A percentile compares a stretch with the other conserved stretches of the same genome.
Conservation (phyloP, 2,329 filamentous ascomycete species). For the Fusarium illudens region DNA sequence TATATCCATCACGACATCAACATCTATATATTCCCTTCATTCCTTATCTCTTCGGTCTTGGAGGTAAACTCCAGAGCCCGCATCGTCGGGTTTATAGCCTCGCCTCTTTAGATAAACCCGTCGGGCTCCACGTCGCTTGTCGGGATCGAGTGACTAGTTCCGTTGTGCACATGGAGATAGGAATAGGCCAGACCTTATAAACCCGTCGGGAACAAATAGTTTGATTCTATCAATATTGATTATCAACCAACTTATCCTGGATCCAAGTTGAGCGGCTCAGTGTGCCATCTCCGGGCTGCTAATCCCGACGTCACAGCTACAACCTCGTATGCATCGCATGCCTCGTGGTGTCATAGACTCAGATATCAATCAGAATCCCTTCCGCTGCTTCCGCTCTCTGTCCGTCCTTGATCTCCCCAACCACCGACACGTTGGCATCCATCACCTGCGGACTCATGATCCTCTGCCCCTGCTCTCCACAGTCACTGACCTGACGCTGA, state of each 20-base stretch:
- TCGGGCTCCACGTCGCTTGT: neutral
- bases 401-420: neutral
- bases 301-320: neutral
- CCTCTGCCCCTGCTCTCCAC: neutral
- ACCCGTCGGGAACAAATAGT: neutral
- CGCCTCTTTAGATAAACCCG: neutral
- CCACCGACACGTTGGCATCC: neutral
- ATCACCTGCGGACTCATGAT: neutral
- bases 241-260: neutral
- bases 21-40: neutral
- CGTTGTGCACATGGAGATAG: neutral
- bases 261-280: no score
- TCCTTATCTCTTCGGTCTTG: neutral
- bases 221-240: neutral
- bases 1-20: neutral
- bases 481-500: neutral
- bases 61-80: neutral
- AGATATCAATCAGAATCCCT: constrained; percentile 24
- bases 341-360: neutral
- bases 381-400: constrained; percentile 4
- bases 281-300: no score
- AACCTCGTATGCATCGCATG: neutral
- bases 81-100: constrained; percentile 2
- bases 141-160: neutral
- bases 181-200: neutral